These are phyloP conservation scores for Aspergillus piperis DNA, from an alignment of 2,329 filamentous ascomycete genomes.

Conservation along the genomic window DNA sequence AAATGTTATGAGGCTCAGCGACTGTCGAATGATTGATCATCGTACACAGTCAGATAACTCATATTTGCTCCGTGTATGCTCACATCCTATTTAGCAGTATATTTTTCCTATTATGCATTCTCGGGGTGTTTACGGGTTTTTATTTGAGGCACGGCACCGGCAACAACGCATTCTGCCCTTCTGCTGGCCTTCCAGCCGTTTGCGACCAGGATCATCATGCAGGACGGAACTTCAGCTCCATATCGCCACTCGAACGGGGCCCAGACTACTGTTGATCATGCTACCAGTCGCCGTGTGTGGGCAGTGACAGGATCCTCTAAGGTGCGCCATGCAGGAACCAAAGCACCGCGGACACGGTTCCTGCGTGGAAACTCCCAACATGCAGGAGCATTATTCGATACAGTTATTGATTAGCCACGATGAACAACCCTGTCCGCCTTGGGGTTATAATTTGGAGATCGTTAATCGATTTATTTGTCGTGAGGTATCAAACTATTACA, in stretches of 20 bases:
- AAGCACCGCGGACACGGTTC: background rate
- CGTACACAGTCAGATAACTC: no score
- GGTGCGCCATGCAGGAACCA: constrained; percentile 1
- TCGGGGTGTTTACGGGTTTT: background rate
- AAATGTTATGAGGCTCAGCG: no score
- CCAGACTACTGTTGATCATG: background rate
- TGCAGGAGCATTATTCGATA: background rate
- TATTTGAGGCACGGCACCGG: background rate
- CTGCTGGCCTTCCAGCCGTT: background rate
- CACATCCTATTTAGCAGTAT: no score
- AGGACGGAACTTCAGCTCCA: background rate
- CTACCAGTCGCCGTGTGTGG: background rate
- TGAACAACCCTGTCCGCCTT: no score
- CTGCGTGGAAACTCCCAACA: background rate
- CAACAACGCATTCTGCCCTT: background rate
- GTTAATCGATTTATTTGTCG: background rate
- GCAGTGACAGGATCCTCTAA: background rate
- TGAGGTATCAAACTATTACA: constrained; percentile 2
- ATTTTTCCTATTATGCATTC: no score
- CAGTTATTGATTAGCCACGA: background rate
- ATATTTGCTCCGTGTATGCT: no score
- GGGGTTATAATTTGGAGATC: no score
- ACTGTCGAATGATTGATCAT: no score
- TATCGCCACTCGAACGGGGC: background rate
- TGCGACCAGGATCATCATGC: background rate